Evolutionary conservation across 768 basidiomycete genomes (phyloP).

Genomic region (Phaffia tasmanica): DNA sequence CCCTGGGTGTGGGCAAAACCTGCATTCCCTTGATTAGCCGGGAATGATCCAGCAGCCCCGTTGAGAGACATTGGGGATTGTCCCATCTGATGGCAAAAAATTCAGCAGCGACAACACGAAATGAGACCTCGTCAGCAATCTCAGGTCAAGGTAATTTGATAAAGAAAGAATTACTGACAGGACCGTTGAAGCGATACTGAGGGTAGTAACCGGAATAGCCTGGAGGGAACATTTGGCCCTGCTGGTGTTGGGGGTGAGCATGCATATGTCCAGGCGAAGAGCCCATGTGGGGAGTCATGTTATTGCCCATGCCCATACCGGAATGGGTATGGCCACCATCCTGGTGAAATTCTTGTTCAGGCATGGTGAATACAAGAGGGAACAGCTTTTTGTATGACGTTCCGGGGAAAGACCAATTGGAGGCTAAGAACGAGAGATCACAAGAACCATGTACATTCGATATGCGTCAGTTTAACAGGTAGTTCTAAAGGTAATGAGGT

Average conservation of each 20-base stretch:
- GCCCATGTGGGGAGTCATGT: not conserved
- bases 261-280: constrained; percentile 1
- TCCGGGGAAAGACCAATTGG: constrained; percentile 23
- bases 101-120: not conserved
- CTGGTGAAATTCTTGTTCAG: constrained; percentile 1
- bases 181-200: constrained; percentile 8
- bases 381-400: constrained; percentile 11
- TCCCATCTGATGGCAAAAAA: not conserved
- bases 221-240: constrained; percentile 1
- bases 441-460: not conserved
- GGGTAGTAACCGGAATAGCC: constrained; percentile 3
- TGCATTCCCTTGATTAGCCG: not conserved
- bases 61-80: constrained; percentile 6
- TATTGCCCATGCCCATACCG: constrained; percentile 4
- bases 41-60: not conserved
- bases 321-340: not conserved
- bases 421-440: not conserved
- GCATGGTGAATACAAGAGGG: constrained; percentile 12
- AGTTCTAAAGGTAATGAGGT: not conserved
- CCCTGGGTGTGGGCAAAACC: not conserved
- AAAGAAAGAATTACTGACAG: not conserved
- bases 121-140: not conserved
- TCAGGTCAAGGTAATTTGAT: not conserved
- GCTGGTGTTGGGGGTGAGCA: not conserved
- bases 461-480: not conserved